Conservation (phyloP, 2,329 filamentous ascomycete genomes). For the Penicillium hordei region DNA sequence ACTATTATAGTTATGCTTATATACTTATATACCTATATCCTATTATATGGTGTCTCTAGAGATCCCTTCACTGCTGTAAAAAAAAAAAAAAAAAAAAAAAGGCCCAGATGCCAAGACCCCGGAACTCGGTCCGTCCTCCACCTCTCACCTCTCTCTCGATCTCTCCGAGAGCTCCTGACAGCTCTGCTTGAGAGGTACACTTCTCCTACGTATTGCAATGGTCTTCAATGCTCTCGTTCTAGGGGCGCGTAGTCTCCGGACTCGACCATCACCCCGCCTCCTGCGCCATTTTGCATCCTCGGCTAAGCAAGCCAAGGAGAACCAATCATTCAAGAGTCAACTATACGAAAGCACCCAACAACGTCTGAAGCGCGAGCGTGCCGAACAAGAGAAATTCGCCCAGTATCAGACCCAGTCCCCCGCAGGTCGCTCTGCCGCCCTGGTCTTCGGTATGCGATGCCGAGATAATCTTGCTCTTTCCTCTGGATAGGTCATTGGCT, state of each 20-base stretch:
- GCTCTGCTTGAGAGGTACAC: background rate
- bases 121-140: constrained; percentile 11
- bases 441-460: constrained; percentile 35
- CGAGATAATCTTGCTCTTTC: constrained; percentile 3
- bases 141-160: background rate
- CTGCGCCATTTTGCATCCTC: constrained; percentile 27
- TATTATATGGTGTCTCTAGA: background rate
- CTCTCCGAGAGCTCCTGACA: background rate
- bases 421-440: constrained; percentile 40
- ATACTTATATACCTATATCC: background rate
- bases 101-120: constrained; percentile 3
- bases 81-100: background rate
- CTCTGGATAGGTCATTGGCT: constrained; percentile 11
- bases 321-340: constrained; percentile 58
- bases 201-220: constrained; percentile 19
- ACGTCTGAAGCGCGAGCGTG: constrained; percentile 58
- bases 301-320: constrained; percentile 26
- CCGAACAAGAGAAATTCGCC: constrained; percentile 55
- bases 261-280: constrained; percentile 8
- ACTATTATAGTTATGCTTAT: too few relatives aligned
- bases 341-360: constrained; percentile 62
- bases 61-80: background rate
- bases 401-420: constrained; percentile 44
- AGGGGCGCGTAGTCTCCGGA: constrained; percentile 19
- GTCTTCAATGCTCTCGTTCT: constrained; percentile 18